Evolutionary conservation across 495 filamentous ascomycete species (phyloP).

Genomic region (Xylaria bambusicola): DNA sequence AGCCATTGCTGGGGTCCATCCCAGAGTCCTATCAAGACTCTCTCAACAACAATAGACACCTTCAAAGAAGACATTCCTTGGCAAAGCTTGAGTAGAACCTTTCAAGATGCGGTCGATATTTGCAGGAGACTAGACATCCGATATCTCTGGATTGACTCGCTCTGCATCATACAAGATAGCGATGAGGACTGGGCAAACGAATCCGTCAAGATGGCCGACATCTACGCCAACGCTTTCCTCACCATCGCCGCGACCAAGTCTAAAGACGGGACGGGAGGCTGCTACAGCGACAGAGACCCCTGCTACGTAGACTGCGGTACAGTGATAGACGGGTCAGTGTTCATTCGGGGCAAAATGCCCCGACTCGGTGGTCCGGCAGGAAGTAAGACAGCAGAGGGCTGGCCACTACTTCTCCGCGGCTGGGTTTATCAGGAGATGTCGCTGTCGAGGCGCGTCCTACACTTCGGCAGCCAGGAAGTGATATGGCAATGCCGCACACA

Average conservation of each 20-base stretch:
- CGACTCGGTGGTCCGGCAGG: too few species aligned
- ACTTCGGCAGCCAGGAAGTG: constrained; percentile 28
- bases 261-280: too few species aligned
- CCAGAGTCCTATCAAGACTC: constrained; percentile 2
- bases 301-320: too few species aligned
- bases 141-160: constrained; percentile 38
- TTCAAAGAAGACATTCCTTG: constrained; percentile 13
- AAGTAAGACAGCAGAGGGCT: constrained; percentile 27
- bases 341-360: too few species aligned
- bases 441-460: constrained; percentile 29
- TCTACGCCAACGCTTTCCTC: too few species aligned
- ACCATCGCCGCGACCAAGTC: too few species aligned
- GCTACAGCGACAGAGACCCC: too few species aligned
- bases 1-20: constrained; percentile 1
- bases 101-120: constrained; percentile 30
- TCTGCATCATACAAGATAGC: constrained; percentile 38
- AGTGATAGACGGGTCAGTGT: too few species aligned
- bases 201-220: too few species aligned
- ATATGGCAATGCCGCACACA: constrained; percentile 34
- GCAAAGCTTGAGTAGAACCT: constrained; percentile 21
- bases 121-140: constrained; percentile 19
- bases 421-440: constrained; percentile 40
- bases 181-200: too few species aligned
- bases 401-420: constrained; percentile 21
- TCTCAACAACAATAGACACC: neutral